A percentile compares a stretch with the other conserved stretches of the same genome.
Evolutionary conservation across 176 grass and related monocot genomes (phyloP).

Genomic region (Guadua angustifolia): DNA sequence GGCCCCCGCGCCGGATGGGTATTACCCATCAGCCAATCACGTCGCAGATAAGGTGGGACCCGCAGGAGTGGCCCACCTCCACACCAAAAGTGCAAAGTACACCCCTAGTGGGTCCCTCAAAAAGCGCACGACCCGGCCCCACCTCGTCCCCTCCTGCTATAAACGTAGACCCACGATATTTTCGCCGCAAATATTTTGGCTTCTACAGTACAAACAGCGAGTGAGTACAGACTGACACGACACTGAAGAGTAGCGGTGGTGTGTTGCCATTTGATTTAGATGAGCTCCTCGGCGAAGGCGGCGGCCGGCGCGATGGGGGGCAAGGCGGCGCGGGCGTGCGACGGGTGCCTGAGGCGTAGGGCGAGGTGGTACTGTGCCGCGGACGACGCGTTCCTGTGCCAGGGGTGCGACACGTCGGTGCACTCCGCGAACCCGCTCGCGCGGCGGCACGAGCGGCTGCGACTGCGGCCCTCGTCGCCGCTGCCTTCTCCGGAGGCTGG

Average conservation of each 20-base stretch:
- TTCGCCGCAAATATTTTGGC: neutral
- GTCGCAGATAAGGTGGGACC: conserved; percentile 60
- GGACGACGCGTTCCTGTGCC: conserved; percentile 95
- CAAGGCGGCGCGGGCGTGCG: conserved; percentile 80
- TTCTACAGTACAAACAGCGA: neutral
- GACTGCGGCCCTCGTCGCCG: conserved; percentile 47
- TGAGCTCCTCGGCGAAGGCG: conserved; percentile 52
- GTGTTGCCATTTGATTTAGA: conserved; percentile 26
- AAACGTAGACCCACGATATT: conserved; percentile 45
- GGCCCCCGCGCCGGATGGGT: conserved; percentile 33
- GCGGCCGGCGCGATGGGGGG: conserved; percentile 51
- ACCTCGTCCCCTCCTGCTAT: conserved; percentile 7
- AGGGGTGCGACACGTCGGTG: conserved; percentile 78
- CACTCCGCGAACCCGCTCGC: conserved; percentile 87
- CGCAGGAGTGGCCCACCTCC: neutral
- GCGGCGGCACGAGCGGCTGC: conserved; percentile 69
- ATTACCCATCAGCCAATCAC: conserved; percentile 40
- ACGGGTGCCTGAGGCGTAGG: conserved; percentile 73
- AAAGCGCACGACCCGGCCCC: conserved; percentile 23
- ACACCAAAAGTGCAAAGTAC: conserved; percentile 54
- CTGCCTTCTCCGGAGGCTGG: neutral
- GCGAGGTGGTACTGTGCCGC: conserved; percentile 91
- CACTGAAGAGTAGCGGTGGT: neutral
- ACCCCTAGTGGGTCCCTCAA: neutral
- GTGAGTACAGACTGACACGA: neutral